A percentile compares a stretch with the other conserved stretches of the same genome.
Evolutionary conservation across 2,329 filamentous ascomycete genomes (phyloP).

Genomic region (Talaromyces sp.): DNA sequence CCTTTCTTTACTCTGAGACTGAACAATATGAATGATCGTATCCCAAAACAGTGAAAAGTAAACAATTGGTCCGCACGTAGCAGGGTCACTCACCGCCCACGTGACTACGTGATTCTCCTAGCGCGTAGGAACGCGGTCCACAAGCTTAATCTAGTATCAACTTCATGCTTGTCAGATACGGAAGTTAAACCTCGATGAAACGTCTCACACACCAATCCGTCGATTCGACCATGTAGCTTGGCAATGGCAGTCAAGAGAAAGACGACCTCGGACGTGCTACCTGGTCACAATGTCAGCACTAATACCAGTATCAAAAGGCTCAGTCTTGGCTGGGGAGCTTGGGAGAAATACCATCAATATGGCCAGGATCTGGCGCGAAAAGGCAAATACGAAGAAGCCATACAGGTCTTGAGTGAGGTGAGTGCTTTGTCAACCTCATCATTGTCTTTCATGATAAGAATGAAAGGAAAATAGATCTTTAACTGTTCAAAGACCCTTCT

Average conservation of each 20-base stretch:
- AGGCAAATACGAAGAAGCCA: conserved; percentile 42
- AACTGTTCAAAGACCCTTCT: conserved; percentile 34
- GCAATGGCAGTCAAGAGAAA: conserved; percentile 16
- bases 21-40: conserved; percentile 17
- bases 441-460: neutral
- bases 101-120: conserved; percentile 12
- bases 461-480: neutral
- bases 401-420: conserved; percentile 43
- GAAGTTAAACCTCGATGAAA: neutral
- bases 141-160: neutral
- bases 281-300: neutral
- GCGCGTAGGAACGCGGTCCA: conserved; percentile 2
- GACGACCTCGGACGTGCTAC: neutral
- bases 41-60: conserved; percentile 44
- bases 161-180: neutral
- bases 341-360: conserved; percentile 32
- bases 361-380: conserved; percentile 44
- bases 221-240: neutral
- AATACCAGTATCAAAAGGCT: conserved; percentile 4
- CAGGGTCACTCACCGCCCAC: conserved; percentile 17
- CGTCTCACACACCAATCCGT: neutral
- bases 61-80: conserved; percentile 29
- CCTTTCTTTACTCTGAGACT: conserved; percentile 9
- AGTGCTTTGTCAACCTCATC: neutral
- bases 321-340: conserved; percentile 20